Evolutionary conservation across 352 stramenopile species (phyloP).

Genomic region (Phytophthora pistaciae): DNA sequence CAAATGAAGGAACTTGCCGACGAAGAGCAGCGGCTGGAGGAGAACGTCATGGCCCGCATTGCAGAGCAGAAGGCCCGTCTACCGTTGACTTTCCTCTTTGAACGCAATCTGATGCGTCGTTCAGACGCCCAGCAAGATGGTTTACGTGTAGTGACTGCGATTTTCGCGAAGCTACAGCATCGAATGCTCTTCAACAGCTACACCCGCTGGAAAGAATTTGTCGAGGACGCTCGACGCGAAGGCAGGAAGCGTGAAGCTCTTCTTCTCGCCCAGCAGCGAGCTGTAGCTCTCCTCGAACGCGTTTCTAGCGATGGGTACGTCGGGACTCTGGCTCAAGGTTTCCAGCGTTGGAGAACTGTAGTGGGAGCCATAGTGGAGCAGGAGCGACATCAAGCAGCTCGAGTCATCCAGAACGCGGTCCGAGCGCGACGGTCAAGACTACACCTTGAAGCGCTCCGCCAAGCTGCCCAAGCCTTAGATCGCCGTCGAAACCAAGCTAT

Average conservation of each 20-base stretch:
- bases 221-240: slow-evolving; percentile 16
- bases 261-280: slow-evolving; percentile 38
- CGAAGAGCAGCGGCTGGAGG: slow-evolving; percentile 42
- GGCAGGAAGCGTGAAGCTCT: slow-evolving; percentile 39
- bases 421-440: slow-evolving; percentile 44
- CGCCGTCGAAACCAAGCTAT: slow-evolving; percentile 54
- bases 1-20: slow-evolving; percentile 20
- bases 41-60: slow-evolving; percentile 51
- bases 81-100: slow-evolving; percentile 79
- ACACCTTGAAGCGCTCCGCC: slow-evolving; percentile 47
- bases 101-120: slow-evolving; percentile 63
- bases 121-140: slow-evolving; percentile 68
- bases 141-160: slow-evolving; percentile 58
- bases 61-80: slow-evolving; percentile 63
- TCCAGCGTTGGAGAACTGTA: slow-evolving; percentile 41
- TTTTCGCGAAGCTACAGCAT: slow-evolving; percentile 79
- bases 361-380: slow-evolving; percentile 12
- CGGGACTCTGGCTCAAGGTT: slow-evolving; percentile 47
- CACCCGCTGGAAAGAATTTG: slow-evolving; percentile 46
- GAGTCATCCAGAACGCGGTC: slow-evolving; percentile 54
- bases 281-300: slow-evolving; percentile 59
- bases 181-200: slow-evolving; percentile 59
- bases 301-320: slow-evolving; percentile 70
- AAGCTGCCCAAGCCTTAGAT: slow-evolving; percentile 49
- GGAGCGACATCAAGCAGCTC: slow-evolving; percentile 46